A percentile compares a stretch with the other conserved stretches of the same genome.
These are phyloP conservation scores for Lomentospora prolificans DNA, from an alignment of 2,329 filamentous ascomycete genomes.

Conservation along the genomic window DNA sequence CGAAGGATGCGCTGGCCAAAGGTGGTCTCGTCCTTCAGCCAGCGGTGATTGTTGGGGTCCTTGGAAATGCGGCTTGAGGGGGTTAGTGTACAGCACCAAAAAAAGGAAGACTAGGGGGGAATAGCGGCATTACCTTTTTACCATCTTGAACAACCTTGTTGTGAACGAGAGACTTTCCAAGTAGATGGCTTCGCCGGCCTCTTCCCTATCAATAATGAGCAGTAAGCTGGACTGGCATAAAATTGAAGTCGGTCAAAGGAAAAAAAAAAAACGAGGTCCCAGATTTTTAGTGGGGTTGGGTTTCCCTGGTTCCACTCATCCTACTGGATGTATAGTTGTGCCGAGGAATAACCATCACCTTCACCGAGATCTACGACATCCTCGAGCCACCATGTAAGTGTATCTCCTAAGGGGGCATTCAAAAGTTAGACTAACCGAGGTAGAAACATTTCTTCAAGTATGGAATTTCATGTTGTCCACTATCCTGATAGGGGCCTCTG, in stretches of 20 bases:
- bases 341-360: background rate
- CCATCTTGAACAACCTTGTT: background rate
- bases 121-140: background rate
- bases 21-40: constrained; percentile 69
- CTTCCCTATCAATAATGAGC: background rate
- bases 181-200: background rate
- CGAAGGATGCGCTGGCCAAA: constrained; percentile 88
- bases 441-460: too few relatives aligned
- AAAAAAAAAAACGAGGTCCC: background rate
- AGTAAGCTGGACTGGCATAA: background rate
- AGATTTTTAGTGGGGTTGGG: constrained; percentile 7
- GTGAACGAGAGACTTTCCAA: background rate
- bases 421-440: too few relatives aligned
- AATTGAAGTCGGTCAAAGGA: background rate
- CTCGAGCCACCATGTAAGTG: too few relatives aligned
- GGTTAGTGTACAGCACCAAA: background rate
- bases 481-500: too few relatives aligned
- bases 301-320: background rate
- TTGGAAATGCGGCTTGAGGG: constrained; percentile 45
- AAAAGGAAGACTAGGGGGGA: background rate
- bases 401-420: too few relatives aligned
- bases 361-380: too few relatives aligned
- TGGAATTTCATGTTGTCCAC: too few relatives aligned
- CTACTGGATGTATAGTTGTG: background rate
- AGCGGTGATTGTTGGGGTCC: constrained; percentile 94